Evolutionary conservation across 139 green algal genomes (phyloP).

Genomic region (Auxenochlorella pyrenoidosa): DNA sequence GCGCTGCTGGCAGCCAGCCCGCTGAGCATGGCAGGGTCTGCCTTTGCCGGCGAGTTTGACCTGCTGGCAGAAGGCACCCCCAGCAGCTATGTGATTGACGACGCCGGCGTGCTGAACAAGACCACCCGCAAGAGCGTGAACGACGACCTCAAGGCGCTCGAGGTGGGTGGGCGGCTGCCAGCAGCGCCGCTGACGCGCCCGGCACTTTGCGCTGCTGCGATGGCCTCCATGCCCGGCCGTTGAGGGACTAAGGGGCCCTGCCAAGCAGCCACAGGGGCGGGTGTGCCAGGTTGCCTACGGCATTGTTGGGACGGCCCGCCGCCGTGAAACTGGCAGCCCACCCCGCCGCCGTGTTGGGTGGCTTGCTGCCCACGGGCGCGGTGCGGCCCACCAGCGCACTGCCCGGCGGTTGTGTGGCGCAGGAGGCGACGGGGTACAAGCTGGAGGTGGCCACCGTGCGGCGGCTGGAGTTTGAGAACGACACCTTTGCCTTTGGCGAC

Average conservation of each 20-base stretch:
- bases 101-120: constrained; percentile 87
- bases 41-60: constrained; percentile 89
- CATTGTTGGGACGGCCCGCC: background rate
- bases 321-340: background rate
- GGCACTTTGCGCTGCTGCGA: background rate
- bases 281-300: background rate
- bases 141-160: constrained; percentile 80
- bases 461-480: constrained; percentile 95
- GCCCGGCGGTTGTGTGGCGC: background rate
- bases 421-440: constrained; percentile 82
- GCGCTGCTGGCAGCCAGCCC: constrained; percentile 43
- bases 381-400: background rate
- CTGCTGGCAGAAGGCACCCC: constrained; percentile 80
- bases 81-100: constrained; percentile 89
- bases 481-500: constrained; percentile 95
- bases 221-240: too few species aligned
- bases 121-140: constrained; percentile 76
- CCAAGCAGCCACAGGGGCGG: too few species aligned
- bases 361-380: background rate
- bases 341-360: background rate
- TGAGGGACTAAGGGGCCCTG: too few species aligned
- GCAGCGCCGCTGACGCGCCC: background rate
- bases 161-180: constrained; percentile 59
- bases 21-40: constrained; percentile 35
- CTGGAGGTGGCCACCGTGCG: constrained; percentile 93